phyloP scores from a whole-genome alignment of 495 filamentous ascomycete genomes.

The Hyaloscypha bicolor region DNA sequence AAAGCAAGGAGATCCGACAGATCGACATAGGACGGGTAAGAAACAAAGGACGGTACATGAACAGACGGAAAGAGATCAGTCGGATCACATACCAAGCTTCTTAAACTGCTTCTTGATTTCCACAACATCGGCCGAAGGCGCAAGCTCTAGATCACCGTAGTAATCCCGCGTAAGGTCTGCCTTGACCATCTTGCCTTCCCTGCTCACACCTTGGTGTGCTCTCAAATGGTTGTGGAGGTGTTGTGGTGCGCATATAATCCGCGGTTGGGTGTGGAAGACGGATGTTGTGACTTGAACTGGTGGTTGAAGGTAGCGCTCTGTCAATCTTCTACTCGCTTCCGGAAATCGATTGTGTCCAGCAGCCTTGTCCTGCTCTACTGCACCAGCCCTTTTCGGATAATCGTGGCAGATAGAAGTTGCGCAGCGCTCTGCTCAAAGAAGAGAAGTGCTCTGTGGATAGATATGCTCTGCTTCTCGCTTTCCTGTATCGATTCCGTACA shows the following conservation, averaged over 20 bases:
- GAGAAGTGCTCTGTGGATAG: too few relatives aligned
- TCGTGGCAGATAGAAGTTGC: too few relatives aligned
- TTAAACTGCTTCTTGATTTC: conserved; percentile 87
- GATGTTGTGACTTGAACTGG: too few relatives aligned
- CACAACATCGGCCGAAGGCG: conserved; percentile 59
- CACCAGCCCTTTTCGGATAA: too few relatives aligned
- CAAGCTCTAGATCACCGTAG: conserved; percentile 80
- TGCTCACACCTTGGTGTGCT: neutral
- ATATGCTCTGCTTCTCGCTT: too few relatives aligned
- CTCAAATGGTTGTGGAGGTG: neutral
- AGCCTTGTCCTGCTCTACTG: too few relatives aligned
- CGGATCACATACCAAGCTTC: conserved; percentile 65
- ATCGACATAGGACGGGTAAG: neutral
- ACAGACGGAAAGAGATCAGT: neutral
- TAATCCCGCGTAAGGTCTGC: conserved; percentile 75
- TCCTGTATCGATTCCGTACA: too few relatives aligned
- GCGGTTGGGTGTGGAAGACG: neutral
- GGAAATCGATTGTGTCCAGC: too few relatives aligned
- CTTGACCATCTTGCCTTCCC: conserved; percentile 66
- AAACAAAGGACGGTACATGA: neutral
- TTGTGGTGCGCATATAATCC: neutral
- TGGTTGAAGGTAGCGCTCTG: too few relatives aligned
- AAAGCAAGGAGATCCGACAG: neutral
- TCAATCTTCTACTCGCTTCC: too few relatives aligned
- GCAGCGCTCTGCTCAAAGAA: too few relatives aligned